These are phyloP conservation scores for Saksenaea oblongispora DNA, from an alignment of 371 early-diverging fungal genomes.

Conservation along the genomic window DNA sequence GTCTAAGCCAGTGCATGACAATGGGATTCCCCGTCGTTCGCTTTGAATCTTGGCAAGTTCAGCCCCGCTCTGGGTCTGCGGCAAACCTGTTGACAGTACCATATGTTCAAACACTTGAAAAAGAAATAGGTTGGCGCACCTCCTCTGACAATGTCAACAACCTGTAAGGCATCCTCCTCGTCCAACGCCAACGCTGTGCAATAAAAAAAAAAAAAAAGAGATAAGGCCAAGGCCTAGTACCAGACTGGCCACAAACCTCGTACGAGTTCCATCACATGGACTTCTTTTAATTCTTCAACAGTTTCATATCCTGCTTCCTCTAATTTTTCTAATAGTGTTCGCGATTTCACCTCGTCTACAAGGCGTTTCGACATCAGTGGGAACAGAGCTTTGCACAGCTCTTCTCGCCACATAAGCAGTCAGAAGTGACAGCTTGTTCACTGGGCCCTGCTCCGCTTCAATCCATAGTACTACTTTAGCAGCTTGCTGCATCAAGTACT, in stretches of 20 bases:
- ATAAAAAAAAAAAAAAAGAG: too few relatives aligned
- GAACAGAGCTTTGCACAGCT: not conserved
- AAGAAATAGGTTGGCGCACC: not conserved
- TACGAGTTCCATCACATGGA: constrained; percentile 18
- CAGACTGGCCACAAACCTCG: constrained; percentile 13
- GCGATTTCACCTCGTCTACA: not conserved
- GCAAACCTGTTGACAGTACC: not conserved
- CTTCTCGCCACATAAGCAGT: too few relatives aligned
- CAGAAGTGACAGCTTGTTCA: too few relatives aligned
- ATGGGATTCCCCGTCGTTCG: constrained; percentile 28
- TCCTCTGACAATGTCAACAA: constrained; percentile 14
- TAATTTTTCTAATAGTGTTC: constrained; percentile 20
- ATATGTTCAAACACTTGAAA: not conserved
- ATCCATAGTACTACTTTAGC: too few relatives aligned
- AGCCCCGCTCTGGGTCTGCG: not conserved
- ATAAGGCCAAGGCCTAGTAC: not conserved
- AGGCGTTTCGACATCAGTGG: constrained; percentile 7
- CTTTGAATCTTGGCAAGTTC: constrained; percentile 5
- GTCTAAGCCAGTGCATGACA: constrained; percentile 47
- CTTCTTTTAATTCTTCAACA: constrained; percentile 21
- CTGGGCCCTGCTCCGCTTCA: too few relatives aligned
- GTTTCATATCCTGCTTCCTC: constrained; percentile 29
- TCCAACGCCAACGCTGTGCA: constrained; percentile 10
- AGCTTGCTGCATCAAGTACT: too few relatives aligned
- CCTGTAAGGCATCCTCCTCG: not conserved